Base-by-base conservation (phyloP, 202 grass and related monocot species). In the Digitaria exilis region DNA sequence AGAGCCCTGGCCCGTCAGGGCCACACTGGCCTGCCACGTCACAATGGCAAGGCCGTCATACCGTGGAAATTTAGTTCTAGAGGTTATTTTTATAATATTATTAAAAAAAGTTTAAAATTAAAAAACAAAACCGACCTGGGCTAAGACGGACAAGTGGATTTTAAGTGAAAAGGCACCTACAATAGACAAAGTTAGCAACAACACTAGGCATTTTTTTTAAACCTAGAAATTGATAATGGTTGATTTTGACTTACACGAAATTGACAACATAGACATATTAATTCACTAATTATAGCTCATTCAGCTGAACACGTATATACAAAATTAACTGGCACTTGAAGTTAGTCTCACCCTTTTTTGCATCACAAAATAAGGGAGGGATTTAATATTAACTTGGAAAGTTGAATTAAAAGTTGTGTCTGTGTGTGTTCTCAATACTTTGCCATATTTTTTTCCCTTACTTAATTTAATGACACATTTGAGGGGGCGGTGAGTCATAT, bases 321-420 rank as follows among this genome's bases (percentile, higher is more conserved):
- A 57, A 73, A 37, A 25, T 28, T 66, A 65, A 78, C 14, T 79
- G 11, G 29, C 49, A 74, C 45, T 51, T 71, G 31, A 41, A 73
- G 18, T 77, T 51, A 52, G 3, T 76, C 37, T 28, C 45, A 71
- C 7, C 4, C 22, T 43, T n/a, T 72, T 77, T 5, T 44, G 34
- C 19, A 77, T 63, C 80, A 82, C 32, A 79, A 42, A 34, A 22
- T 61, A 71, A 78, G 70, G 26, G 34, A 71, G 34, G 61, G 56
- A 80, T 29, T 44, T 31, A 60, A 29, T 18, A 77, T 54, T 0
- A 69, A 29, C 42, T 71, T 17, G 22, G 3, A 29, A 44, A 71
- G 25, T 71, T 46, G 22, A 71, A 45, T 17, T 28, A 17, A 71
- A 71, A 71, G 24, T 39, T 39, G 37, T 45, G 12, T 43, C 1